A percentile compares a stretch with the other conserved stretches of the same genome.
Conservation (phyloP, 2,329 filamentous ascomycete genomes). For the Nigrospora sphaerica region DNA sequence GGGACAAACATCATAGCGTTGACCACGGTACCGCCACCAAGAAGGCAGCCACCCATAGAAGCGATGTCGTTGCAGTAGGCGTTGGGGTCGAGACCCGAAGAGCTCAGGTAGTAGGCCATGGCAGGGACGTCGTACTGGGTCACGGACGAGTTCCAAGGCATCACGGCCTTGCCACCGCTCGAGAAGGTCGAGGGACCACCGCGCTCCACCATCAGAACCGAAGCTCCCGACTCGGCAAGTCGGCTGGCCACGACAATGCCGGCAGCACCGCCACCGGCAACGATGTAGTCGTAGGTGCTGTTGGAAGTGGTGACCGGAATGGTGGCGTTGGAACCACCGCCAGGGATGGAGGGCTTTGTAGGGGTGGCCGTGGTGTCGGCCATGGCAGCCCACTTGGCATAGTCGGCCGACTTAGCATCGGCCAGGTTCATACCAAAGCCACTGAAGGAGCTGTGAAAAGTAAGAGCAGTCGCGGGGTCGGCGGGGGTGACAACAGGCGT, state of each 20-base stretch:
- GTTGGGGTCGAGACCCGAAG: constrained; percentile 10
- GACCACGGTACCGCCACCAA: constrained; percentile 26
- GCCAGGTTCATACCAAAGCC: constrained; percentile 24
- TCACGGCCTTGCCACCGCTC: constrained; percentile 19
- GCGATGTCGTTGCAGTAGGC: constrained; percentile 27
- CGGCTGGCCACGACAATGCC: constrained; percentile 27
- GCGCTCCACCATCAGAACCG: constrained; percentile 29
- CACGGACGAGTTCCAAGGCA: constrained; percentile 24
- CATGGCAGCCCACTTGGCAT: constrained; percentile 16
- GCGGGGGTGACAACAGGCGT: constrained; percentile 22
- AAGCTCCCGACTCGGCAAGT: constrained; percentile 26
- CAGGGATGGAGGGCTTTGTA: constrained; percentile 6
- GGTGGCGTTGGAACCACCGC: constrained; percentile 13
- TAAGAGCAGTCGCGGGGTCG: constrained; percentile 23
- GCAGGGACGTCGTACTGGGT: constrained; percentile 23
- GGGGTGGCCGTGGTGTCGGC: constrained; percentile 5
- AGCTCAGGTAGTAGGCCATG: constrained; percentile 15
- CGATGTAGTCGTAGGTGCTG: constrained; percentile 30
- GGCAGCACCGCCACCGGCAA: constrained; percentile 28
- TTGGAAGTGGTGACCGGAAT: constrained; percentile 17
- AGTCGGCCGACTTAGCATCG: constrained; percentile 24
- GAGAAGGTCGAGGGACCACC: constrained; percentile 24
- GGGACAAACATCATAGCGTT: constrained; percentile 25
- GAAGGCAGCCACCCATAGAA: constrained; percentile 25
- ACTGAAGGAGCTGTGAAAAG: constrained; percentile 33